phyloP scores from a whole-genome alignment of 1,139 yeast species.

The Protomyces pachydermus region DNA sequence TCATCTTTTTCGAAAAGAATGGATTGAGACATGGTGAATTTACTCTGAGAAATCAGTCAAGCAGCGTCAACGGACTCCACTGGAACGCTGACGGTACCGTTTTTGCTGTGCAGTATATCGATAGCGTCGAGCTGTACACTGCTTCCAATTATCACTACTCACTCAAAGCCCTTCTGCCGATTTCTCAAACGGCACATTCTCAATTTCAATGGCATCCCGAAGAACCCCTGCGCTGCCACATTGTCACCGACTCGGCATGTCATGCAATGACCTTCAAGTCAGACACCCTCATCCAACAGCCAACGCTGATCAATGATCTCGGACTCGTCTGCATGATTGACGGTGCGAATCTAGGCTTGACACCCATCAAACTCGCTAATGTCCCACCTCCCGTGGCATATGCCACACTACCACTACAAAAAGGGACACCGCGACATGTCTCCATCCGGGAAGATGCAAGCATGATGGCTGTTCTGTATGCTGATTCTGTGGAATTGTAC shows the following conservation, averaged over 20 bases:
- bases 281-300: constrained; percentile 63
- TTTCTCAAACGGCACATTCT: constrained; percentile 30
- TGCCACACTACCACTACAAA: constrained; percentile 54
- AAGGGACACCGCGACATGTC: constrained; percentile 53
- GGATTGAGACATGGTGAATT: constrained; percentile 91
- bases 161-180: constrained; percentile 67
- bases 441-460: constrained; percentile 62
- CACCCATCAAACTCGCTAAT: constrained; percentile 79
- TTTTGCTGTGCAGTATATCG: constrained; percentile 58
- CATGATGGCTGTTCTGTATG: constrained; percentile 47
- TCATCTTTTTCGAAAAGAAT: constrained; percentile 85
- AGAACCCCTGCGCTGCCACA: constrained; percentile 51
- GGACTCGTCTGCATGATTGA: constrained; percentile 82
- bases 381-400: constrained; percentile 93
- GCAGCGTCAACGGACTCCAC: constrained; percentile 41
- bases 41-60: constrained; percentile 54
- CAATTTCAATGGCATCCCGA: constrained; percentile 78
- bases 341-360: constrained; percentile 64
- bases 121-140: constrained; percentile 79
- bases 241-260: constrained; percentile 2
- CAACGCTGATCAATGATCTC: constrained; percentile 58
- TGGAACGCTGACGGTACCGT: constrained; percentile 87
- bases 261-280: constrained; percentile 64
- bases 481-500: not conserved
- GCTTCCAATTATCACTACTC: constrained; percentile 94